phyloP scores from a whole-genome alignment of 2,329 filamentous ascomycete genomes.

The Epichloe brachyelytri region DNA sequence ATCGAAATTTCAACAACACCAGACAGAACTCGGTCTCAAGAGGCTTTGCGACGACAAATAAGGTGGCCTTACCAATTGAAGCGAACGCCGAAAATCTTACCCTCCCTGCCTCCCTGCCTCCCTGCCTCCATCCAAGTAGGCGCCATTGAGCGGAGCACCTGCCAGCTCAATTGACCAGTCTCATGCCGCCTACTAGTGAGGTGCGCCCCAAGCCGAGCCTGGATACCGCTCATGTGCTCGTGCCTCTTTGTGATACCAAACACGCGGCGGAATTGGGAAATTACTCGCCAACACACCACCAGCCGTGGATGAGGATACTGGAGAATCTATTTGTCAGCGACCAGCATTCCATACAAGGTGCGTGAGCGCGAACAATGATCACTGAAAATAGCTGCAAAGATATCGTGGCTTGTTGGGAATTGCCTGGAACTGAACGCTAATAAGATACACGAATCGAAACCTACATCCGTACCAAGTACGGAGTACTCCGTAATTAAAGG shows the following conservation, averaged over 20 bases:
- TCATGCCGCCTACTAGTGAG: too few species aligned
- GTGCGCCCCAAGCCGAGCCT: not conserved
- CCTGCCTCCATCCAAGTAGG: not conserved
- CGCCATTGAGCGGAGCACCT: not conserved
- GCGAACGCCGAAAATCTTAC: constrained; percentile 1
- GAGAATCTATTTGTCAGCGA: not conserved
- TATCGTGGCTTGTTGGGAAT: not conserved
- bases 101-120: not conserved
- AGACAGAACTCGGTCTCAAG: not conserved
- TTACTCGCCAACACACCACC: not conserved
- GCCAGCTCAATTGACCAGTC: constrained; percentile 1
- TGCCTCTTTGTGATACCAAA: not conserved
- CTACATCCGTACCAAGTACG: too few species aligned
- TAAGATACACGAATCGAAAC: not conserved
- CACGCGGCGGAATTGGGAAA: constrained; percentile 4
- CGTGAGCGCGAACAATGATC: not conserved
- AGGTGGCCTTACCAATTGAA: not conserved
- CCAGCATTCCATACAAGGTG: not conserved
- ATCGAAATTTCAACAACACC: not conserved
- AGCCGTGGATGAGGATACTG: not conserved
- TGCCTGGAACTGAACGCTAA: not conserved
- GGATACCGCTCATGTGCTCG: not conserved
- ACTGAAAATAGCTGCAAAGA: not conserved
- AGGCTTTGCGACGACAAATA: not conserved
- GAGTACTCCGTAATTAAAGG: not conserved